Conservation (phyloP, 441 rosid species). For the Mallotus repandus region DNA sequence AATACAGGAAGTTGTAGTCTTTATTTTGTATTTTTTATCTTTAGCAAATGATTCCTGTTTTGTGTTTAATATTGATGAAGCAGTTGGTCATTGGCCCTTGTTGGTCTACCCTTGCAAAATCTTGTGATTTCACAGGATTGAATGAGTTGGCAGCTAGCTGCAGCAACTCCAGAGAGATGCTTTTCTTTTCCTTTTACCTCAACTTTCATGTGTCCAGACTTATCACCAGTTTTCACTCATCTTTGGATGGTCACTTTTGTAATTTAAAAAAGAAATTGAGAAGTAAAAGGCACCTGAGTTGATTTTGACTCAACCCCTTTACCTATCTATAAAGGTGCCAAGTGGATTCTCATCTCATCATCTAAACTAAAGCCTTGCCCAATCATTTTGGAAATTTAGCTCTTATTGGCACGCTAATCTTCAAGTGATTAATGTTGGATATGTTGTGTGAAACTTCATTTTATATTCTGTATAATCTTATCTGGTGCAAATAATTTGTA, state of each 20-base stretch:
- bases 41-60: neutral
- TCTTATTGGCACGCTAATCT: conserved; percentile 1
- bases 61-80: conserved; percentile 15
- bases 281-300: conserved; percentile 16
- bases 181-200: conserved; percentile 22
- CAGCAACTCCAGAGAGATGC: conserved; percentile 21
- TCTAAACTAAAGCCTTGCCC: neutral
- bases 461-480: neutral
- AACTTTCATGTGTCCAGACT: conserved; percentile 37
- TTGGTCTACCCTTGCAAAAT: conserved; percentile 27
- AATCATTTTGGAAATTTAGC: neutral
- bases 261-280: neutral
- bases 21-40: neutral
- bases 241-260: conserved; percentile 19
- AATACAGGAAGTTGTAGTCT: neutral
- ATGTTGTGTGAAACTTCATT: conserved; percentile 8
- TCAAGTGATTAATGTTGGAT: neutral
- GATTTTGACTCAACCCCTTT: conserved; percentile 15
- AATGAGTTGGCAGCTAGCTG: conserved; percentile 38
- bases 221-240: conserved; percentile 22
- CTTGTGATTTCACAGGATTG: conserved; percentile 51
- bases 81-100: conserved; percentile 28
- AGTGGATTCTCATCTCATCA: conserved; percentile 24
- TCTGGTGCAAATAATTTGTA: neutral
- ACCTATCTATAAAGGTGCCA: conserved; percentile 27